phyloP scores from a whole-genome alignment of 2,329 filamentous ascomycete species.

The Neoarthrinium moseri region DNA sequence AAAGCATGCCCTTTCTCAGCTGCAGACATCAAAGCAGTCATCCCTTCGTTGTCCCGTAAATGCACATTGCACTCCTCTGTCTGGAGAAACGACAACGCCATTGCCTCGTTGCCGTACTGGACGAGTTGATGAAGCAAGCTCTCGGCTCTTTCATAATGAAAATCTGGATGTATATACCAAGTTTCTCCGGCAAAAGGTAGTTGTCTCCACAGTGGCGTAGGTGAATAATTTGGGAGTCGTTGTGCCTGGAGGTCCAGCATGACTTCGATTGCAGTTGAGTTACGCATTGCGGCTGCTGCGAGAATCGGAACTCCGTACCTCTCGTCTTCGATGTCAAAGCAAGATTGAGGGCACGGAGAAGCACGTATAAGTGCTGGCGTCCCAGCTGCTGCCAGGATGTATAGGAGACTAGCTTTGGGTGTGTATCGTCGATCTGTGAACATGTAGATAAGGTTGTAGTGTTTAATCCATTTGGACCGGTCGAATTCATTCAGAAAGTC shows the following conservation, averaged over 20 bases:
- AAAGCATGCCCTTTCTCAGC: too few relatives aligned
- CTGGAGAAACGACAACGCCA: background rate
- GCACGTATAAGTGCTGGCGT: background rate
- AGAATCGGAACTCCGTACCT: background rate
- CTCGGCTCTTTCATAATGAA: background rate
- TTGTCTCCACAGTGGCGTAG: too few relatives aligned
- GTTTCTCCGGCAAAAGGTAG: too few relatives aligned
- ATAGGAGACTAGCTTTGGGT: conserved; percentile 6
- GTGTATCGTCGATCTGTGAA: conserved; percentile 5
- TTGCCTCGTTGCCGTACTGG: background rate
- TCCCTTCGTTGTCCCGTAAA: too few relatives aligned
- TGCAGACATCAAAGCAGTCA: too few relatives aligned
- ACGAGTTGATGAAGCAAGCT: background rate
- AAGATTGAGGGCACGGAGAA: background rate
- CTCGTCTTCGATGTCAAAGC: background rate
- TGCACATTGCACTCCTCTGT: too few relatives aligned
- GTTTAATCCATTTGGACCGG: conserved; percentile 4
- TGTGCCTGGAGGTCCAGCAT: background rate
- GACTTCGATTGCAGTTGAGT: background rate
- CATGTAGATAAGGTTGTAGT: conserved; percentile 10
- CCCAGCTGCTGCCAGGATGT: conserved; percentile 13
- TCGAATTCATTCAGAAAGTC: conserved; percentile 10
- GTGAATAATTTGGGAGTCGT: background rate
- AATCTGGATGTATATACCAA: too few relatives aligned
- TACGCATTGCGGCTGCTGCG: background rate